Evolutionary conservation across 768 basidiomycete species (phyloP), one percentile per base, ranked within the genome.

Genomic region (Pleurotus citrinopileatus): DNA sequence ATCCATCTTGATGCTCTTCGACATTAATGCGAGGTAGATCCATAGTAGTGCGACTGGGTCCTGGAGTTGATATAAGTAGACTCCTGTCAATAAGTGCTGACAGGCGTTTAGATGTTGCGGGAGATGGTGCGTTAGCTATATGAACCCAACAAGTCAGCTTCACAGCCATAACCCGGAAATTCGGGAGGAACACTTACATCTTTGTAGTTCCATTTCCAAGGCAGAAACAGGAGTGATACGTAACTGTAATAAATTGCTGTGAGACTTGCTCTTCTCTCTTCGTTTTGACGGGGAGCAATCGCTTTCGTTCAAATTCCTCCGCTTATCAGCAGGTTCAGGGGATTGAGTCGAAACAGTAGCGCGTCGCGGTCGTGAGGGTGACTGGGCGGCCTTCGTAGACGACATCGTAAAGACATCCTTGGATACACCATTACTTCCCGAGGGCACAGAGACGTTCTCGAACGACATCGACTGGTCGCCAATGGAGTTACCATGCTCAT

Each of bases 261-360:
- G 81, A 10, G 86, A 84, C 61, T 74, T 79, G 53, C 80, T 82
- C 72, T 86, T 87, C 65, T 84, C 84, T 65, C 76, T 80, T 37
- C 79, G 73, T 63, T 80, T 87, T 29, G 84, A 83, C 12, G 85
- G 84, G 19, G 82, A 84, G 17, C 70, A 66, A 19, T 19, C 44
- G 23, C 25, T 52, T 36, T 53, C 52, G 12, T 42, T 20, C 17
- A 20, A 6, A 22, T 57, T 51, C 26, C 27, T 27, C 23, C 37
- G 48, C 29, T 63, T 61, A 53, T 65, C 65, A 55, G 61, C 62
- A 32, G 70, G 71, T 54, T 79, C 73, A 0, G 86, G 87, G 0
- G 87, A 85, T 23, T 77, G 72, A 23, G 83, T 81, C 15, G 86
- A 82, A 55, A 91, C 82, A 1, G 89, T 90, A 23, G 86, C 87